phyloP scores from a whole-genome alignment of 1,139 yeast genomes.

The Taphrina betulina region DNA sequence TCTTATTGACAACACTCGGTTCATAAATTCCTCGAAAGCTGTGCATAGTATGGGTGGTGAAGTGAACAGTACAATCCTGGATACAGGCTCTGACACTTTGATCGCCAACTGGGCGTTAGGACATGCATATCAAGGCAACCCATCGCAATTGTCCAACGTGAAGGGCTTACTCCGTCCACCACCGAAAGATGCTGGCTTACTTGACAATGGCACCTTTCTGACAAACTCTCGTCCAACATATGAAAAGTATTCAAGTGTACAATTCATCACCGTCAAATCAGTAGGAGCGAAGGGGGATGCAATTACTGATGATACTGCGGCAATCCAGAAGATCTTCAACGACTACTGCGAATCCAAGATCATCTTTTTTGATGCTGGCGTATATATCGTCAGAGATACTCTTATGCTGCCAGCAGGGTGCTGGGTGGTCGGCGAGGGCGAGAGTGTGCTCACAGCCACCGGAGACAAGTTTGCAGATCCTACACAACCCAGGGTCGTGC shows the following conservation, averaged over 20 bases:
- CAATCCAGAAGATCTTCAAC: conserved; percentile 29
- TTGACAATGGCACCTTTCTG: conserved; percentile 12
- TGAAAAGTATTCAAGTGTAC: conserved; percentile 13
- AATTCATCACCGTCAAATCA: conserved; percentile 32
- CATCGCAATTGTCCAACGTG: background rate
- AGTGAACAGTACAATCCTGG: background rate
- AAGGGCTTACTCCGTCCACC: conserved; percentile 12
- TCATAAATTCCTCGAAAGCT: conserved; percentile 16
- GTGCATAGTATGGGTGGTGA: conserved; percentile 7
- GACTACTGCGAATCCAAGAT: conserved; percentile 27
- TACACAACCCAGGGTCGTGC: conserved; percentile 20
- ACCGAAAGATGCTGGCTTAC: conserved; percentile 14
- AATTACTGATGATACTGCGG: conserved; percentile 34
- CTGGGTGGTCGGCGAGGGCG: conserved; percentile 35
- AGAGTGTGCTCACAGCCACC: conserved; percentile 32
- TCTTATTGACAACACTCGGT: conserved; percentile 15
- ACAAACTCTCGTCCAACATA: conserved; percentile 31
- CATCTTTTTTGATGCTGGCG: conserved; percentile 35
- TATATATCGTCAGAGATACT: conserved; percentile 33
- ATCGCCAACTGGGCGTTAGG: conserved; percentile 16
- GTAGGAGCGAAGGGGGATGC: conserved; percentile 35
- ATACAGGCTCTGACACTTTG: conserved; percentile 8
- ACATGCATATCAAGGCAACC: conserved; percentile 6
- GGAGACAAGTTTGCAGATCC: conserved; percentile 31
- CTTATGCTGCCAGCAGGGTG: conserved; percentile 33